These are phyloP conservation scores for Flaveria floridana DNA, from an alignment of 140 eudicot genomes.

Conservation along the genomic window DNA sequence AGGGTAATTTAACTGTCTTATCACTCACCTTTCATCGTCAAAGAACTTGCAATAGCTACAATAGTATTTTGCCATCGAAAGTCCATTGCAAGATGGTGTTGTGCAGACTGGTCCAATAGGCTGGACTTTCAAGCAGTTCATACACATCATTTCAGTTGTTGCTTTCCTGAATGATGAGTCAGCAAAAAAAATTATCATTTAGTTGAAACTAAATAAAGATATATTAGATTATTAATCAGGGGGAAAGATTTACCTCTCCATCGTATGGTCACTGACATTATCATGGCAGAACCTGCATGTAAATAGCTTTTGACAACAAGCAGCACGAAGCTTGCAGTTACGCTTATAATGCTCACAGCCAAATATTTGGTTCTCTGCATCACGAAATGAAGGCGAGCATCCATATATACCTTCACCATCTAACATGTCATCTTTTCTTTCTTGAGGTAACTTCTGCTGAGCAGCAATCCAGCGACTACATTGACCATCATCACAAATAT, in stretches of 20 bases:
- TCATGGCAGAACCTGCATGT: conserved; percentile 97
- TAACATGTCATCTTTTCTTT: conserved; percentile 56
- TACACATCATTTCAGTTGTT: conserved; percentile 98
- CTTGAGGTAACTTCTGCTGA: conserved; percentile 79
- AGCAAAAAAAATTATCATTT: neutral
- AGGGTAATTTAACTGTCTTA: conserved; percentile 5
- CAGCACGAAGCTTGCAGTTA: conserved; percentile 98
- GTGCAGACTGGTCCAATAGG: conserved; percentile 86
- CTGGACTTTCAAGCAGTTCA: conserved; percentile 82
- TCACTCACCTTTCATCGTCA: conserved; percentile 82
- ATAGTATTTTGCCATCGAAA: conserved; percentile 83
- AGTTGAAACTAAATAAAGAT: neutral
- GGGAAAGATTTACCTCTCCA: conserved; percentile 69
- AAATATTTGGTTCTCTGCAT: conserved; percentile 63
- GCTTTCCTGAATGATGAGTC: conserved; percentile 69
- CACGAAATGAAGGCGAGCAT: conserved; percentile 89
- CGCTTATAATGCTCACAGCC: conserved; percentile 99
- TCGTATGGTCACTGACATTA: conserved; percentile 95
- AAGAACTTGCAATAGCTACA: conserved; percentile 93
- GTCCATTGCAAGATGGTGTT: conserved; percentile 89
- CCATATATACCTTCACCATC: conserved; percentile 59
- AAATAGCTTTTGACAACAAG: conserved; percentile 86
- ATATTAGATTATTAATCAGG: neutral
- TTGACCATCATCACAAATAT: conserved; percentile 21
- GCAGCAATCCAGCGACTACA: conserved; percentile 97